Percentiles rank a stretch among this genome's conserved stretches.
These are phyloP conservation scores for Strobilomyces dryophilus DNA, from an alignment of 768 basidiomycete genomes.

Conservation along the genomic window DNA sequence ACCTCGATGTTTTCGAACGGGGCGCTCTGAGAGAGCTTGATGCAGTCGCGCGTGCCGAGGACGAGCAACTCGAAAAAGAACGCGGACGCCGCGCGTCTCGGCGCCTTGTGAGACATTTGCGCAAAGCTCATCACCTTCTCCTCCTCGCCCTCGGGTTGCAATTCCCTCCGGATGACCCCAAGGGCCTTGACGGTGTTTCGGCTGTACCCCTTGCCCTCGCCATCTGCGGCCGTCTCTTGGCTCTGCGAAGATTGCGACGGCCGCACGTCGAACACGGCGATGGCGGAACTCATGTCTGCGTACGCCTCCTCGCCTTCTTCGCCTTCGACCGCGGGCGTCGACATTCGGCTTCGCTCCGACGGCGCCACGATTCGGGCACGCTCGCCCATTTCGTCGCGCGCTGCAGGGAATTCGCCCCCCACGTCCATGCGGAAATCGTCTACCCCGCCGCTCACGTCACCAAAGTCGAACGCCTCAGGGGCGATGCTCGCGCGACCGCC, in stretches of 20 bases:
- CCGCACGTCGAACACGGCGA: slow-evolving; percentile 74
- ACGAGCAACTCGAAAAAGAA: slow-evolving; percentile 99
- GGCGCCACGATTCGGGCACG: slow-evolving; percentile 47
- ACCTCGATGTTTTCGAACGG: slow-evolving; percentile 88
- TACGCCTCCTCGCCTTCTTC: slow-evolving; percentile 64
- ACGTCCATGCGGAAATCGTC: slow-evolving; percentile 76
- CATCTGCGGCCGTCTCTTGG: slow-evolving; percentile 40
- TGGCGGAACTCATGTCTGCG: slow-evolving; percentile 69
- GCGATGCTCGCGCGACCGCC: slow-evolving; percentile 51
- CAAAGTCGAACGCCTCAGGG: slow-evolving; percentile 60
- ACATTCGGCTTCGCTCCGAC: slow-evolving; percentile 58
- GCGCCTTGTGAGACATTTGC: slow-evolving; percentile 77
- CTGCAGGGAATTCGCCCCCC: slow-evolving; percentile 41
- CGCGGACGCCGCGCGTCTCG: slow-evolving; percentile 85
- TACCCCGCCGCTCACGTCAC: slow-evolving; percentile 46
- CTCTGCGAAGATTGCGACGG: slow-evolving; percentile 51
- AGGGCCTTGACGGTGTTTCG: slow-evolving; percentile 87
- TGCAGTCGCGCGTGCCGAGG: slow-evolving; percentile 87
- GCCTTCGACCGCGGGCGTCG: slow-evolving; percentile 62
- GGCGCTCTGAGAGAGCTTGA: slow-evolving; percentile 69
- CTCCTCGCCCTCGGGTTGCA: slow-evolving; percentile 51
- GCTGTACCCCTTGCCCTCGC: slow-evolving; percentile 74
- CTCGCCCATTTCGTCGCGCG: slow-evolving; percentile 31
- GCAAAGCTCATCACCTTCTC: slow-evolving; percentile 75
- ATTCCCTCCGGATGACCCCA: slow-evolving; percentile 65